A percentile compares a stretch with the other conserved stretches of the same genome.
Evolutionary conservation across 1,139 yeast genomes (phyloP).

Genomic region (Geotrichum cucujoidarum): DNA sequence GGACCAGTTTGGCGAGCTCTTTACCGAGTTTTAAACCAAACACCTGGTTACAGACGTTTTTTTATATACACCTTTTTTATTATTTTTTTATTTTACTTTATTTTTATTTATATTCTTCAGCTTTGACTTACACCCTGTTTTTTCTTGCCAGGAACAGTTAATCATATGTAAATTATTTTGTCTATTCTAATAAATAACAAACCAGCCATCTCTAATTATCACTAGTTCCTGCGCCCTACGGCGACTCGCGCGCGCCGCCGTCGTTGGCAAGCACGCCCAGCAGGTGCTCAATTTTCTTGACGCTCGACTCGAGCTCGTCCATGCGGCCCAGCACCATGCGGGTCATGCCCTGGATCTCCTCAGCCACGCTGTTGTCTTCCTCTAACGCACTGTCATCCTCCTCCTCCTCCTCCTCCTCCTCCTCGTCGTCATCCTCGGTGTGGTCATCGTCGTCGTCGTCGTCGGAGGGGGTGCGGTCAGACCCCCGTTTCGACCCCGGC

Average conservation of each 20-base stretch:
- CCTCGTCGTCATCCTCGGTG: constrained; percentile 7
- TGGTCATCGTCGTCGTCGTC: constrained; percentile 6
- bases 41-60: background rate
- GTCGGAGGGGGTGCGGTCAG: background rate
- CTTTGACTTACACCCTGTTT: no score
- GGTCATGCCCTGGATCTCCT: constrained; percentile 20
- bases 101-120: no score
- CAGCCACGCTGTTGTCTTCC: background rate
- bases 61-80: no score
- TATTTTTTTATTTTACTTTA: no score
- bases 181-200: background rate
- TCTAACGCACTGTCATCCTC: constrained; percentile 16
- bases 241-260: background rate
- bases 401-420: constrained; percentile 16
- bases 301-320: constrained; percentile 23
- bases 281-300: constrained; percentile 23
- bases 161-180: background rate
- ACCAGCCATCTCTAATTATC: no score
- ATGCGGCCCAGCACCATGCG: constrained; percentile 22
- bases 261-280: constrained; percentile 8
- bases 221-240: no score
- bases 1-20: constrained; percentile 73
- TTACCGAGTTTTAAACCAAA: constrained; percentile 64
- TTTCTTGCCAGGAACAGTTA: no score
- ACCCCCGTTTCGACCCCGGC: no score